A percentile compares a stretch with the other conserved stretches of the same genome.
Evolutionary conservation across 805 yeast species (phyloP).

Genomic region (Saccharomycopsis amapae): DNA sequence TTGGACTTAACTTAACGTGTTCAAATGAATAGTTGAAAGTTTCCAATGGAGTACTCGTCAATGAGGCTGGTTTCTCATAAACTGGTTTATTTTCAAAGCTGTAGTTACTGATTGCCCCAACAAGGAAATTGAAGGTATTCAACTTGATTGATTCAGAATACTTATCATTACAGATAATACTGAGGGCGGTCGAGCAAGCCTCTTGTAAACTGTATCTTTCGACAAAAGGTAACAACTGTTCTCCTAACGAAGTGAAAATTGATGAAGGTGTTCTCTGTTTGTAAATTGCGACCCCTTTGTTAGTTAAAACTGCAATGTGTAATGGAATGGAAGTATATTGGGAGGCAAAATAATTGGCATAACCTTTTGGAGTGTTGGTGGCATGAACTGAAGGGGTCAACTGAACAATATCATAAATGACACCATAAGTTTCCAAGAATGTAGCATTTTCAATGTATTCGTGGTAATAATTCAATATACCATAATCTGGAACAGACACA

Average conservation of each 20-base stretch:
- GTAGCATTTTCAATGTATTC: conserved; percentile 78
- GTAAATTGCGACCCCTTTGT: conserved; percentile 67
- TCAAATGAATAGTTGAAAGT: conserved; percentile 42
- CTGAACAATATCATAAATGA: conserved; percentile 67
- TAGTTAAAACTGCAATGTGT: conserved; percentile 76
- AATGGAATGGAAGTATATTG: conserved; percentile 66
- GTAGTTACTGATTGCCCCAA: conserved; percentile 30
- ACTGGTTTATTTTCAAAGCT: conserved; percentile 37
- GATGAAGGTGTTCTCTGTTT: conserved; percentile 76
- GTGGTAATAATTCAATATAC: conserved; percentile 65
- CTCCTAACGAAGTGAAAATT: conserved; percentile 62
- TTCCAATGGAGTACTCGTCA: conserved; percentile 24
- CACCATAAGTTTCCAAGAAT: conserved; percentile 51
- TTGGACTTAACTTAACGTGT: conserved; percentile 81
- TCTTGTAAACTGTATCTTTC: conserved; percentile 82
- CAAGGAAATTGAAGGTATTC: conserved; percentile 36
- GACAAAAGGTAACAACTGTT: conserved; percentile 62
- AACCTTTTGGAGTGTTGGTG: conserved; percentile 69
- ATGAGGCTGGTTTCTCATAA: conserved; percentile 25
- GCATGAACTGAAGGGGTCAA: conserved; percentile 66
- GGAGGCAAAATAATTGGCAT: conserved; percentile 78
- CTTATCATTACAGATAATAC: conserved; percentile 70
- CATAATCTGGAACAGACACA: conserved; percentile 79
- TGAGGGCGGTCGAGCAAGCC: conserved; percentile 82
- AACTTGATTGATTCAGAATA: conserved; percentile 45